Evolutionary conservation across 345 rosid genomes (phyloP), one percentile per base, ranked within the genome.

Genomic region (Eutrema japonicum): DNA sequence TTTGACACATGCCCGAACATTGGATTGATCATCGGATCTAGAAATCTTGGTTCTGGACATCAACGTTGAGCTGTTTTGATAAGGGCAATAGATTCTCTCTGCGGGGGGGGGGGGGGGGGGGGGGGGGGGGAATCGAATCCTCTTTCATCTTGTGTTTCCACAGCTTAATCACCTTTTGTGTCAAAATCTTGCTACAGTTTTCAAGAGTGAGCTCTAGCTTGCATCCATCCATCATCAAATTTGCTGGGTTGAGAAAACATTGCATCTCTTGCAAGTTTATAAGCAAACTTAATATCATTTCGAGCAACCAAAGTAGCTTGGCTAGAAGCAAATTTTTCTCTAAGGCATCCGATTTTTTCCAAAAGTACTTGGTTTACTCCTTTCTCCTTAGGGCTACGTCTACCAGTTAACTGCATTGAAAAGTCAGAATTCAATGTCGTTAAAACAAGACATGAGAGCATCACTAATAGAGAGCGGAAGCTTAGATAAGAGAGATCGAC

Each of bases 11-110:
- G 66, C 83, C 71, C 86, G 77, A 13, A 81, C 88, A 71, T 79
- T 83, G 3, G 66, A 59, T 33, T 26, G 40, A 18, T 18, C 18
- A 10, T 29, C 53, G 35, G 42, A 11, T 27, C 50, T 64, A 52
- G 32, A 54, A 38, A 80, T 73, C 80, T 81, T 85, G 13, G 51
- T 74, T 79, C 67, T 84, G 12, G 90, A 74, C 98, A 93, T 88
- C 66, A 93, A 72, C 27, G 78, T 82, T 1, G 90, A 90, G 81
- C 18, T 18, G 18, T 18, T 18, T 18, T 96, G 90, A 80, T 81
- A 83, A 1, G 96, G 96, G 73, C 96, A 93, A 37, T 88, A 93
- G 70, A 90, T 57, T 72, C 75, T 88, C 49, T 90, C 90, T 0
- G 75, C 12, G 18, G 30, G 43, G 10, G n/a, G n/a, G 18, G 30